Conservation (phyloP, 2,329 filamentous ascomycete genomes). For the Rhynchosporium agropyri region DNA sequence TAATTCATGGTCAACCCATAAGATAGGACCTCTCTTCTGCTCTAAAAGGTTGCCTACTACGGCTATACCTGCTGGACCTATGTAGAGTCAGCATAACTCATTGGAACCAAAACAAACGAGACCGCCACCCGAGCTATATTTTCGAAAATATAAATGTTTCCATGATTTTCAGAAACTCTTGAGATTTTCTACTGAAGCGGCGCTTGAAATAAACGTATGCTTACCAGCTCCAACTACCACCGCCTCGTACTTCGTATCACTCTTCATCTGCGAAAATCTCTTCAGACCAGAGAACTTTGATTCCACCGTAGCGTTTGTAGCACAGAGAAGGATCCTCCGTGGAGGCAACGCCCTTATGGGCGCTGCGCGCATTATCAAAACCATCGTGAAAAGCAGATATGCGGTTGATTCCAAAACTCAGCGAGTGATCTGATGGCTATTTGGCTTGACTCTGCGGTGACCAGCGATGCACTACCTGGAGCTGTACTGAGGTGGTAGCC, state of each 20-base stretch:
- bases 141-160: background rate
- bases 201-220: background rate
- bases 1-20: conserved; percentile 63
- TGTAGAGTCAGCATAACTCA: background rate
- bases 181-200: background rate
- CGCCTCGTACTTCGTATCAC: conserved; percentile 48
- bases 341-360: conserved; percentile 14
- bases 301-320: background rate
- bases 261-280: conserved; percentile 19
- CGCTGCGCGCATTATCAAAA: conserved; percentile 9
- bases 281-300: conserved; percentile 1
- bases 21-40: conserved; percentile 51
- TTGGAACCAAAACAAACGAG: background rate
- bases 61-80: conserved; percentile 60
- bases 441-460: background rate
- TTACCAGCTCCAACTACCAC: conserved; percentile 56
- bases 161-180: background rate
- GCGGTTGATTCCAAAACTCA: background rate
- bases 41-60: conserved; percentile 64
- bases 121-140: background rate
- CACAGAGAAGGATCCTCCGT: conserved; percentile 3
- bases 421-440: background rate
- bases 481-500: background rate
- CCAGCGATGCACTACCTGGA: background rate
- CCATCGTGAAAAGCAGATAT: conserved; percentile 12